A percentile compares a stretch with the other conserved stretches of the same genome.
Evolutionary conservation across 2,329 filamentous ascomycete genomes (phyloP).

Genomic region (Gnomoniopsis smithogilvyi): DNA sequence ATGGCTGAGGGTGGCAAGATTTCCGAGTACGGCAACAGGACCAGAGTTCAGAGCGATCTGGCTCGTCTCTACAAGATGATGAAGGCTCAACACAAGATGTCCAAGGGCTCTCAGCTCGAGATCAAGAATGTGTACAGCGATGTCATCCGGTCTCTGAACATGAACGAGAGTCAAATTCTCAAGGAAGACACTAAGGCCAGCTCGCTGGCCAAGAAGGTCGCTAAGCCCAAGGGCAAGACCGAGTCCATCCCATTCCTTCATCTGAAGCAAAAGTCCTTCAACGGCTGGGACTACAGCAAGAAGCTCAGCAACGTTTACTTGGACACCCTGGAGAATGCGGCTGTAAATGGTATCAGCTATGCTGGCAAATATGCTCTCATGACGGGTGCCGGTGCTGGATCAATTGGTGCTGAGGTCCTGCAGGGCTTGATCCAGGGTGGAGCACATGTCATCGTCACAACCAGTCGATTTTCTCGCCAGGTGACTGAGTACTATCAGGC

Average conservation of each 20-base stretch:
- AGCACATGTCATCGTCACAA: slow-evolving; percentile 95
- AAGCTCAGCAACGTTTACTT: slow-evolving; percentile 93
- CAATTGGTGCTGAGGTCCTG: slow-evolving; percentile 94
- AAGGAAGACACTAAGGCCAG: slow-evolving; percentile 71
- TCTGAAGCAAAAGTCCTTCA: slow-evolving; percentile 86
- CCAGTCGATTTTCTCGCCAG: slow-evolving; percentile 91
- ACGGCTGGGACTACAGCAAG: slow-evolving; percentile 99
- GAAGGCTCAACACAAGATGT: slow-evolving; percentile 96
- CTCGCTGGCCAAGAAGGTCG: slow-evolving; percentile 51
- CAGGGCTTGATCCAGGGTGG: slow-evolving; percentile 95
- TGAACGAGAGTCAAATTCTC: slow-evolving; percentile 97
- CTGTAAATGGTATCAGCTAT: slow-evolving; percentile 84
- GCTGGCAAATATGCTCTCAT: slow-evolving; percentile 94
- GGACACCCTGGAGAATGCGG: slow-evolving; percentile 85
- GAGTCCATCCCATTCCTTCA: slow-evolving; percentile 98
- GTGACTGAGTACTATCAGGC: slow-evolving; percentile 99
- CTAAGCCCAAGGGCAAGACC: slow-evolving; percentile 77
- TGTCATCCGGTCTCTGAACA: slow-evolving; percentile 87
- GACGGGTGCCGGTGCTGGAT: slow-evolving; percentile 96
- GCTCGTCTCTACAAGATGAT: slow-evolving; percentile 97
- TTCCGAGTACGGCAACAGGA: slow-evolving; percentile 96
- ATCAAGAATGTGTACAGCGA: slow-evolving; percentile 95
- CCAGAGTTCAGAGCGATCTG: slow-evolving; percentile 95
- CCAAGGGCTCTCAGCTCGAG: slow-evolving; percentile 92
- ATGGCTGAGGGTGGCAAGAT: slow-evolving; percentile 99